Base-by-base conservation (phyloP, 1,139 yeast species). In the Hansenula anomala region DNA sequence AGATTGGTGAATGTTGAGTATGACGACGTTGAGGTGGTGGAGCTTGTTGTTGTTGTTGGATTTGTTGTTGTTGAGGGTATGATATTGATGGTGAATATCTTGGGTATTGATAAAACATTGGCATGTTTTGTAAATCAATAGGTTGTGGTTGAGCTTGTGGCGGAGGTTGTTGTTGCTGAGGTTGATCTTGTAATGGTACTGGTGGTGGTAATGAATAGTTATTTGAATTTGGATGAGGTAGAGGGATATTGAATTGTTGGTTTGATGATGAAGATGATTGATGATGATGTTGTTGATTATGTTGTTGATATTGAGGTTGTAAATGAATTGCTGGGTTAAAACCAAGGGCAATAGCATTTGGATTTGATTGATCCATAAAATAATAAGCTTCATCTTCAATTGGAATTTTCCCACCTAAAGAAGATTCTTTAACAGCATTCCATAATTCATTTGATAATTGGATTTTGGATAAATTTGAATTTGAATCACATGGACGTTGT, bases 361-460 rank as follows among this genome's bases (percentile, higher is more conserved):
- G 59, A 52, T 51, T 58, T 10, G 52, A 40, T 23, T 54, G 66
- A 47, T 75, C 77, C 55, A 75, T 63, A 30, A 69, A 72, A 51
- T 72, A 75, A 46, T 65, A 67, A 1, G 78, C 73, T 46, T 73
- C 79, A 46, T 72, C 78, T 43, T 75, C 79, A 34, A 69, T 64
- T 6, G 75, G 57, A 28, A 69, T 64, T 47, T 73, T 74, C 3
- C 61, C 78, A 4, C 88, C 87, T 25, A 80, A 60, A 1, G 80
- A 68, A 42, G 79, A 67, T 51, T 80, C 78, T 59, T 82, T 71
- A 48, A 79, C 68, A 13, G 87, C 75, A 54, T 68, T 63, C 69
- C 80, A 68, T 36, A 88, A 67, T 31, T 74, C 78, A n/a, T 67
- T 67, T n/a, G 79, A 68, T 23, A 88, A 69, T 16, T 59, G 61